Base-by-base conservation (phyloP, 2,329 filamentous ascomycete genomes). In the Sphaerulina musiva region DNA sequence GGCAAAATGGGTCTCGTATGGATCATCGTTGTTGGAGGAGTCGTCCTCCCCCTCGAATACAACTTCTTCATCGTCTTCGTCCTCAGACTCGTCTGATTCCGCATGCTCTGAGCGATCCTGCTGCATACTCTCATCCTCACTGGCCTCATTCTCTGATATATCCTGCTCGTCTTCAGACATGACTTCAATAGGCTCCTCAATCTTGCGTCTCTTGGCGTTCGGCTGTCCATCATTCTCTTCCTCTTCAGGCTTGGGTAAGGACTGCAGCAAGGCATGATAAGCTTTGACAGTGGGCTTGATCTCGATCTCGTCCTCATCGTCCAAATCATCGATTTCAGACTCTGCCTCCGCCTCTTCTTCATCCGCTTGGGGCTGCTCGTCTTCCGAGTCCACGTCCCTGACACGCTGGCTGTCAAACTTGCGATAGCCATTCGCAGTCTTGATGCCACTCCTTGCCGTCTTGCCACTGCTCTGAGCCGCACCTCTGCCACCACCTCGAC, bases 1-100 rank as follows among this genome's bases (percentile, higher is more conserved):
- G 34, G 82, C 81, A 68, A 95, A 95, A 71, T 96, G 92, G 6
- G 76, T 73, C 59, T 93, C 86, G 65, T 95, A 96, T 0, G 89
- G 86, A 68, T 95, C 68, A 7, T 67, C 62, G 9, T n/a, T 8
- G n/a, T 40, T 17, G 32, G 36, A 12, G 14, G 14, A 8, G 59
- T 48, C 36, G 17, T 51, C 34, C 23, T 46, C 29, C 20, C 31
- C 62, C 3, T 64, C 59, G 10, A 60, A 59, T 26, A 59, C 56
- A 12, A 50, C 32, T 34, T 56, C 54, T n/a, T 45, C 32, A 12
- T 48, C 48, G 2, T 55, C 58, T 20, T 59, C 43, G 4, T 56
- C 58, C 20, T 59, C 59, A 17, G 51, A 55, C 9, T 56, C 53
- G 26, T 62, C 53, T 12, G 55, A 53, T n/a, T 53, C 56, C 29